These are phyloP conservation scores for Colletotrichum tabaci DNA, from an alignment of 2,329 filamentous ascomycete species.

Conservation along the genomic window DNA sequence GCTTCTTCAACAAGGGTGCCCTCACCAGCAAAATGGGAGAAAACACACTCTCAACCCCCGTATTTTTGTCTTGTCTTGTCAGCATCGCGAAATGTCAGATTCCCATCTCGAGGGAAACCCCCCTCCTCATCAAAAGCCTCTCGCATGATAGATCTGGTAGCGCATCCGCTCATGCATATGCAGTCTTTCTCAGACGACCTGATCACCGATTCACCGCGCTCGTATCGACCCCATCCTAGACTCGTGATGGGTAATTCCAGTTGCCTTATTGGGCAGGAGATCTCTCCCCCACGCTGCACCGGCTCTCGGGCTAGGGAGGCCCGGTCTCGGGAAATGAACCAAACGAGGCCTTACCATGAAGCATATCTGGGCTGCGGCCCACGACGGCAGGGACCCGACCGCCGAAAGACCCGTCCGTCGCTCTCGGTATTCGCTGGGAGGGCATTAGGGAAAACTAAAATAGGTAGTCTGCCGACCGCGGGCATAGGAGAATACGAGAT, in stretches of 20 bases:
- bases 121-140: neutral
- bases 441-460: neutral
- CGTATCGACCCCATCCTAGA: conserved; percentile 3
- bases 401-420: neutral
- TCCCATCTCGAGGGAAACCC: neutral
- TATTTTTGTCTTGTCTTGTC: no score
- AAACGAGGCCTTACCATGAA: conserved; percentile 21
- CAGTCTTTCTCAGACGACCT: neutral
- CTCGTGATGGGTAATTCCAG: conserved; percentile 19
- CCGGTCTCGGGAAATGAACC: conserved; percentile 33
- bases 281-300: conserved; percentile 9
- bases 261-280: conserved; percentile 36
- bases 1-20: no score
- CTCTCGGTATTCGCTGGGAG: conserved; percentile 1
- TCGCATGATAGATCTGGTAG: neutral
- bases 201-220: conserved; percentile 14
- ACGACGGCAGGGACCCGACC: conserved; percentile 15
- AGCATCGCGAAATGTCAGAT: neutral
- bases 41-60: no score
- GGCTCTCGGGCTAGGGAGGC: conserved; percentile 28
- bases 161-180: neutral
- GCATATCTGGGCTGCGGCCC: conserved; percentile 28
- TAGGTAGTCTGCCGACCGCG: conserved; percentile 4
- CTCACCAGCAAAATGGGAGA: no score
- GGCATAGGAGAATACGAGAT: conserved; percentile 32